These are phyloP conservation scores for Pezicula neosporulosa DNA, from an alignment of 2,329 filamentous ascomycete species.

Conservation along the genomic window DNA sequence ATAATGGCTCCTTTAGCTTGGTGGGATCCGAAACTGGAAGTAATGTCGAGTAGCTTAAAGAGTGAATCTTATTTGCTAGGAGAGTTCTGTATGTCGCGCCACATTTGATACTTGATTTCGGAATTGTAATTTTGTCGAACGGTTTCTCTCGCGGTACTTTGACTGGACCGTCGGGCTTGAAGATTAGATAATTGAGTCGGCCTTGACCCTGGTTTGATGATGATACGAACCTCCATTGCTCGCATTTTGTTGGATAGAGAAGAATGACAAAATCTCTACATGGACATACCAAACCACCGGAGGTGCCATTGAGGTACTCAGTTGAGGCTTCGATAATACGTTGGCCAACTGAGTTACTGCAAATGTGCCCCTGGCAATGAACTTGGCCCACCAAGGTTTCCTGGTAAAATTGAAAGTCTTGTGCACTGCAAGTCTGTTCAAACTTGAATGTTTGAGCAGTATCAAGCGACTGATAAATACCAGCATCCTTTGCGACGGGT, in stretches of 20 bases:
- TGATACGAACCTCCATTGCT: slow-evolving; percentile 24
- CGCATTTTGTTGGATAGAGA: slow-evolving; percentile 18
- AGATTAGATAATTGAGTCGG: slow-evolving; percentile 21
- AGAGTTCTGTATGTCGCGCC: slow-evolving; percentile 8
- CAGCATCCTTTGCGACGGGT: slow-evolving; percentile 3
- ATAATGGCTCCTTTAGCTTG: slow-evolving; percentile 19
- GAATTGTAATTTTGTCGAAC: neutral
- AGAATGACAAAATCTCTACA: slow-evolving; percentile 17
- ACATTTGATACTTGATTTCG: neutral
- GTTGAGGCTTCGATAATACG: slow-evolving; percentile 10
- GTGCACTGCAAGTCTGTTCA: slow-evolving; percentile 18
- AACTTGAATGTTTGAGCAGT: slow-evolving; percentile 14
- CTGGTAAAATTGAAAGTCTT: slow-evolving; percentile 19
- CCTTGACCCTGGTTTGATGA: neutral
- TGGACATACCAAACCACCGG: slow-evolving; percentile 16
- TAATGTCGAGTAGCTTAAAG: slow-evolving; percentile 15
- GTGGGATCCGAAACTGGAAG: slow-evolving; percentile 11
- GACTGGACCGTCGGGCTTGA: slow-evolving; percentile 10
- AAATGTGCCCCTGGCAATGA: slow-evolving; percentile 13
- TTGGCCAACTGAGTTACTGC: neutral
- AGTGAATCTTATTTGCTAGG: slow-evolving; percentile 15
- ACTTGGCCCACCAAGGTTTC: neutral
- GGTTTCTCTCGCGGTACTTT: neutral
- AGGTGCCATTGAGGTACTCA: slow-evolving; percentile 15
- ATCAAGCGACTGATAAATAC: slow-evolving; percentile 9